Conservation (phyloP, 352 stramenopile genomes). For the Poterioochromonas sp. region DNA sequence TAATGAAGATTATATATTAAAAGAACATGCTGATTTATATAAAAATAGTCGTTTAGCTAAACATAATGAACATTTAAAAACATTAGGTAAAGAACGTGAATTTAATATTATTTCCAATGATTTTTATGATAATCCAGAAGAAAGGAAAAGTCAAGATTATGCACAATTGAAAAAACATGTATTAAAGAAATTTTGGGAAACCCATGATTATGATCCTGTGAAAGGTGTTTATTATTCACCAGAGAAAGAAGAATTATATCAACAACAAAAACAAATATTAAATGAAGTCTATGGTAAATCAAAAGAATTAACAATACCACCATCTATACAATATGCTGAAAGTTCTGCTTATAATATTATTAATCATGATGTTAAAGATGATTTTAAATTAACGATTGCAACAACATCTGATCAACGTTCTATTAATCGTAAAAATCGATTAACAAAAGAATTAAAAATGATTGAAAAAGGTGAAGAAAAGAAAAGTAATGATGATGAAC, state of each 20-base stretch:
- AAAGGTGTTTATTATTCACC: neutral
- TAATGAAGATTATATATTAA: neutral
- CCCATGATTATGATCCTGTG: conserved; percentile 12
- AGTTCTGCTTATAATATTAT: conserved; percentile 26
- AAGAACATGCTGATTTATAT: neutral
- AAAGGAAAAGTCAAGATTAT: conserved; percentile 1
- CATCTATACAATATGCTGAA: neutral
- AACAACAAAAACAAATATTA: neutral
- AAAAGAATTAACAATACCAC: neutral
- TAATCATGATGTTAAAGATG: neutral
- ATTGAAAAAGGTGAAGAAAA: neutral
- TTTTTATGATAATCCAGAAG: neutral
- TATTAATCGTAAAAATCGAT: neutral
- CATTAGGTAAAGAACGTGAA: neutral
- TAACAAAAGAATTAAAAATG: neutral
- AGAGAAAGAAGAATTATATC: conserved; percentile 13
- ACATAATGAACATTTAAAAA: neutral
- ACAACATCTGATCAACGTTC: neutral
- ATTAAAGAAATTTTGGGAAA: conserved; percentile 24
- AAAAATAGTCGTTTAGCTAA: neutral
- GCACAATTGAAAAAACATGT: conserved; percentile 9
- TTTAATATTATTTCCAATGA: conserved; percentile 27
- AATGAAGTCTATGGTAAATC: neutral
- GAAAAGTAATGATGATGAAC: neutral
- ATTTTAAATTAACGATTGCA: neutral